Evolutionary conservation across 331 rosid genomes (phyloP), one percentile per base, ranked within the genome.

Genomic region (Stylosanthes scabra): DNA sequence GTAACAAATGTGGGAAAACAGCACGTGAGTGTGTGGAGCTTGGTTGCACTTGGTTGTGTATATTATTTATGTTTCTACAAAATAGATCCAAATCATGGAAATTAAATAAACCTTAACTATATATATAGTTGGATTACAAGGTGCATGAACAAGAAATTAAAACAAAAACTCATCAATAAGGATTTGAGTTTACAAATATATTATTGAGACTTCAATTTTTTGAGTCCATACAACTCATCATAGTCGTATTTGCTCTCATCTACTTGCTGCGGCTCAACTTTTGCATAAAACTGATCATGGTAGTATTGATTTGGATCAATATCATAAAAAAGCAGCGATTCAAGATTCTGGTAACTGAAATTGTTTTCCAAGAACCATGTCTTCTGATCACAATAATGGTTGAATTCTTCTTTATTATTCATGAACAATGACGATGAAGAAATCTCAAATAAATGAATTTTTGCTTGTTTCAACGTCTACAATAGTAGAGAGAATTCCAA

Each of bases 241-340:
- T 88, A 86, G 65, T 88, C 93, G 16, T 82, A 88, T 67, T 86
- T 81, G 71, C 88, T 85, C 44, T 86, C 78, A 41, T 90, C 89
- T 72, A 74, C n/a, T n/a, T n/a, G 10, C 9, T 41, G 77, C 74
- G 72, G 79, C 72, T 81, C 82, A 57, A 80, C 12, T 57, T 75
- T 77, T 44, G 55, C 72, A 79, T 25, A 61, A 42, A 50, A 74
- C 25, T 20, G 25, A 13, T 72, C 37, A 63, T 73, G 70, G 50
- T 81, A 72, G 25, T 20, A 20, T 52, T 71, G 55, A 60, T 70
- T 60, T 41, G 68, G 65, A 0, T 74, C 83, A 54, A 20, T 71
- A 71, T 73, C 85, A 31, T 73, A 83, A 20, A 68, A 70, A 70
- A 90, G 84, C 59, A 85, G 66, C 52, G 91, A 69, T 56, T 88